Conservation (phyloP, 1,284 basidiomycete genomes). For the Pterula multifida region DNA sequence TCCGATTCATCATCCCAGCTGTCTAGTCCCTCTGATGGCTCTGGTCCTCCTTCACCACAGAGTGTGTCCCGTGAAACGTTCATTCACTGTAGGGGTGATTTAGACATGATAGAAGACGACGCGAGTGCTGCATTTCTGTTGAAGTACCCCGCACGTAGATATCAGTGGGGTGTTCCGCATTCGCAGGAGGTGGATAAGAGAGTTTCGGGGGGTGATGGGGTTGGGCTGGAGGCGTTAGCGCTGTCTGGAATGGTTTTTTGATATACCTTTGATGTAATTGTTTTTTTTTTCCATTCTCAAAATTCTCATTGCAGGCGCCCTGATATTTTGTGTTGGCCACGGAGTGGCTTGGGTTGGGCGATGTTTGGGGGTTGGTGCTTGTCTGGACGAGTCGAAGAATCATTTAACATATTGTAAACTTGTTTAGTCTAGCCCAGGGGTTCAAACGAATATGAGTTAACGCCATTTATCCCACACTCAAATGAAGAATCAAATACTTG, state of each 20-base stretch:
- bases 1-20: background rate
- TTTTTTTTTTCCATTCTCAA: too few relatives aligned
- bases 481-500: too few relatives aligned
- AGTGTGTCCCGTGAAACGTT: background rate
- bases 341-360: too few relatives aligned
- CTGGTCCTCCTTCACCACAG: background rate
- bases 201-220: background rate
- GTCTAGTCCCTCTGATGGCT: background rate
- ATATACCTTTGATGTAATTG: too few relatives aligned
- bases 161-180: background rate
- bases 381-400: too few relatives aligned
- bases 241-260: background rate
- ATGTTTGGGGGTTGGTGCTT: too few relatives aligned
- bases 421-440: too few relatives aligned
- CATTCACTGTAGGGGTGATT: background rate
- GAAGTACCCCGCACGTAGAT: background rate
- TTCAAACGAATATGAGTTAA: too few relatives aligned
- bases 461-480: too few relatives aligned
- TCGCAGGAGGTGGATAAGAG: background rate
- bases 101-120: background rate
- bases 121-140: background rate
- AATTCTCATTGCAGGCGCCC: too few relatives aligned
- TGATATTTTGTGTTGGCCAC: too few relatives aligned
- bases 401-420: too few relatives aligned
- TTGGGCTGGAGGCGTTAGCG: background rate